Conservation (phyloP, 2,329 filamentous ascomycete species). For the Epichloe hybrida region DNA sequence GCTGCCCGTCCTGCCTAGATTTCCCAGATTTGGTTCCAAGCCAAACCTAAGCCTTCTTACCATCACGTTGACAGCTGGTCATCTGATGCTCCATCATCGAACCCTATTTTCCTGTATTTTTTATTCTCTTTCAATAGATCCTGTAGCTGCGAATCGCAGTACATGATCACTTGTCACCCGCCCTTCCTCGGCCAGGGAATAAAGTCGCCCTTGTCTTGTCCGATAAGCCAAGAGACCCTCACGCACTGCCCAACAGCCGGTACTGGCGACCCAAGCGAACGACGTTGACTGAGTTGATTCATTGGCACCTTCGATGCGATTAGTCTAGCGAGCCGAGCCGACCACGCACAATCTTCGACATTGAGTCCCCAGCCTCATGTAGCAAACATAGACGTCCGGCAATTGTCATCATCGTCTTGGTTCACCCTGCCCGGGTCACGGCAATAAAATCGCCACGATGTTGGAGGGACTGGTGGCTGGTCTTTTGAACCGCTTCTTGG, state of each 20-base stretch:
- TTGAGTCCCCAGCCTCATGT: slow-evolving; percentile 8
- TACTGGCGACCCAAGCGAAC: neutral
- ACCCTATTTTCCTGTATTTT: neutral
- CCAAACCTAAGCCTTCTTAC: neutral
- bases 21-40: neutral
- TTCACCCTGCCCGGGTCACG: slow-evolving; percentile 59
- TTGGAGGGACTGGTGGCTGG: slow-evolving; percentile 94
- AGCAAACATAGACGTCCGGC: slow-evolving; percentile 6
- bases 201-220: neutral
- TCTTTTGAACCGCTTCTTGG: slow-evolving; percentile 96
- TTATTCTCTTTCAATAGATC: neutral
- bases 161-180: neutral
- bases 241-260: neutral
- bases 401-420: slow-evolving; percentile 6
- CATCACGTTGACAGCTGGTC: neutral
- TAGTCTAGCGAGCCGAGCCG: neutral
- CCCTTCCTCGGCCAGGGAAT: neutral
- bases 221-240: neutral
- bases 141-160: neutral
- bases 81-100: neutral
- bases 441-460: slow-evolving; percentile 54
- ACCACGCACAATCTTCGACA: neutral
- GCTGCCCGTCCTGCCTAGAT: neutral
- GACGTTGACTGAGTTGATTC: neutral
- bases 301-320: neutral